Base-by-base conservation (phyloP, 805 yeast genomes). In the Candida sakaeoensis region DNA sequence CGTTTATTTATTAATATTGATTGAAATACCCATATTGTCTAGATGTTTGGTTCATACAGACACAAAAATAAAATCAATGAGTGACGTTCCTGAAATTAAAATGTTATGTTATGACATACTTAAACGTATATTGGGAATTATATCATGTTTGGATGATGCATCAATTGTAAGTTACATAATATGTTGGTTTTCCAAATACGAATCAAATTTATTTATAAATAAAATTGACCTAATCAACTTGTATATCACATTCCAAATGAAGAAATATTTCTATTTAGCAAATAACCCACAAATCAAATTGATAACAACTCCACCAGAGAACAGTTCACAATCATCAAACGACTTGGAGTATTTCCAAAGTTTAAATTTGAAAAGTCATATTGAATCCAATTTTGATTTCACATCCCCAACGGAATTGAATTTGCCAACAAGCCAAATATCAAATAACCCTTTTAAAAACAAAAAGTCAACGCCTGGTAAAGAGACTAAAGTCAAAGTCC, bases 201-300 rank as follows among this genome's bases (percentile, higher is more conserved):
- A 80, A 0, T 40, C 48, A 0, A 58, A 56, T 0, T 69, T 64
- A 7, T 82, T 84, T 46, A 55, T 57, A 8, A 52, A 57, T 2
- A 80, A 81, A 48, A 74, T 88, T 0, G 87, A 87, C 28, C 63
- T 84, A 23, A 51, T 86, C 36, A 90, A 89, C 52, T 67, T 87
- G 16, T 88, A 84, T 59, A 73, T 89, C 26, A 83, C 95, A 0
- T 87, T 85, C 53, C 87, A 86, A 33, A 64, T 90, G 40, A 74
- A 80, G 29, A 69, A 78, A 43, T 67, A 77, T 39, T 65, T 72
- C 46, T 72, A 68, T 53, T 47, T 54, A 42, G 60, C 65, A 38
- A 54, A 63, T 44, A 61, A 57, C 28, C 59, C 58, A 2, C 48
- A 47, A 9, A 27, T 44, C 4, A 40, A 13, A 33, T 29, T 23